Evolutionary conservation across 495 filamentous ascomycete species (phyloP), one percentile per base, ranked within the genome.

Genomic region (Aspergillus funiculosus): DNA sequence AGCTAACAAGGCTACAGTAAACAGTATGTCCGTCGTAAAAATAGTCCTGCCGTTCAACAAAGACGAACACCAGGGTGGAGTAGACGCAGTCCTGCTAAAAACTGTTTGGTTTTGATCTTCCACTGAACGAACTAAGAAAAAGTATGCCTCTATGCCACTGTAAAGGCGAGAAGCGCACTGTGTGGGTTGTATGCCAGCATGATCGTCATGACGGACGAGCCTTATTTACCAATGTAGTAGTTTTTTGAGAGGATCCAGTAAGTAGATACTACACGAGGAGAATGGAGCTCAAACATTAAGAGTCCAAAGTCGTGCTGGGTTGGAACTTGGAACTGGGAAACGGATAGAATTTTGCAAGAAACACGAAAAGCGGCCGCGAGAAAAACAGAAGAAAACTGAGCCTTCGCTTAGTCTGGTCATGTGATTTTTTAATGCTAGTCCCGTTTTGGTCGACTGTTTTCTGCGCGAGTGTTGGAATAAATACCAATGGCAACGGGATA

Each of bases 21-120:
- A 21, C 15, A 11, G 18, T 8, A 72, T 74, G 71, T 74, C 56
- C 69, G 71, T 74, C 71, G 61, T 71, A 65, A 58, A 68, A 70
- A 67, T 57, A 74, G 71, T 74, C 71, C 71, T 69, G 69, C 58
- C 57, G 65, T 63, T 62, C 67, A 55, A 71, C 63, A 39, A 52
- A 54, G 42, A 31, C 57, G 56, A 69, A 62, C 68, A 69, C 61
- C 69, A 70, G 69, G 71, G 71, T 74, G 71, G 71, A 74, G 69
- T 74, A 73, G 71, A 74, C 71, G 69, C 71, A 67, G 71, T 58
- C 52, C 71, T 74, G 71, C 71, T 74, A 74, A 68, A 74, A 72
- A 67, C 71, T 67, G 69, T 70, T 68, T 65, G 66, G 68, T 67
- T 73, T 74, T 68, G 63, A 64, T 74, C 63, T 74, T 58, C 71